Evolutionary conservation across 768 basidiomycete species (phyloP).

Genomic region (Leccinum rimulosum): DNA sequence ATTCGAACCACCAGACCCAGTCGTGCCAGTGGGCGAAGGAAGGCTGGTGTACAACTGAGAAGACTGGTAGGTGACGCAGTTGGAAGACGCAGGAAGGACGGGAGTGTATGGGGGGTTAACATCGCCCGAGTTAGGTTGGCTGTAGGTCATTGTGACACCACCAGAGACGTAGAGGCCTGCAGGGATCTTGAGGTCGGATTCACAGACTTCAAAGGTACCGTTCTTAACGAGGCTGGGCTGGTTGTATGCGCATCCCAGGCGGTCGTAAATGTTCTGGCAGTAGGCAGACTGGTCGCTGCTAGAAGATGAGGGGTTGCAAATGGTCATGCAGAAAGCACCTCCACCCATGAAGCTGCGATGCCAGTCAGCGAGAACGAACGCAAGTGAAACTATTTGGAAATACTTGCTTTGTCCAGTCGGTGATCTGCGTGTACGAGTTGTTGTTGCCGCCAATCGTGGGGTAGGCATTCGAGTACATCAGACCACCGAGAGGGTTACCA

Average conservation of each 20-base stretch:
- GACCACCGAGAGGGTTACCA: conserved; percentile 78
- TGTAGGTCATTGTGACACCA: conserved; percentile 43
- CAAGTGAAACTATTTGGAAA: background rate
- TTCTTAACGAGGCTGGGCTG: conserved; percentile 60
- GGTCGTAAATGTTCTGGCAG: conserved; percentile 74
- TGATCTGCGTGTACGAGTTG: conserved; percentile 47
- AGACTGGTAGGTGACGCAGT: conserved; percentile 40
- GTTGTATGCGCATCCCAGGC: conserved; percentile 72
- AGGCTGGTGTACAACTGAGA: conserved; percentile 34
- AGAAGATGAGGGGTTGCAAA: conserved; percentile 55
- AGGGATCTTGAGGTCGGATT: conserved; percentile 59
- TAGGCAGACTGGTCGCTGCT: conserved; percentile 39
- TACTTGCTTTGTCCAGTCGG: conserved; percentile 63
- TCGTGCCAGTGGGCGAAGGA: conserved; percentile 10
- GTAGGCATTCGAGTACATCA: conserved; percentile 62
- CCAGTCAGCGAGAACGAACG: background rate
- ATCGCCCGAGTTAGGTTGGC: conserved; percentile 38
- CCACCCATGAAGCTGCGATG: conserved; percentile 60
- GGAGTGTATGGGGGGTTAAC: conserved; percentile 41
- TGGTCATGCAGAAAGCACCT: conserved; percentile 63
- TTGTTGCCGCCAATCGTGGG: conserved; percentile 40
- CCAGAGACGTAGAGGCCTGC: conserved; percentile 49
- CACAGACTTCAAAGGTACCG: conserved; percentile 62
- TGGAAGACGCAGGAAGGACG: conserved; percentile 40
- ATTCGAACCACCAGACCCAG: conserved; percentile 8